Conservation (phyloP, 2,329 filamentous ascomycete genomes). For the Pseudogymnoascus sp. region DNA sequence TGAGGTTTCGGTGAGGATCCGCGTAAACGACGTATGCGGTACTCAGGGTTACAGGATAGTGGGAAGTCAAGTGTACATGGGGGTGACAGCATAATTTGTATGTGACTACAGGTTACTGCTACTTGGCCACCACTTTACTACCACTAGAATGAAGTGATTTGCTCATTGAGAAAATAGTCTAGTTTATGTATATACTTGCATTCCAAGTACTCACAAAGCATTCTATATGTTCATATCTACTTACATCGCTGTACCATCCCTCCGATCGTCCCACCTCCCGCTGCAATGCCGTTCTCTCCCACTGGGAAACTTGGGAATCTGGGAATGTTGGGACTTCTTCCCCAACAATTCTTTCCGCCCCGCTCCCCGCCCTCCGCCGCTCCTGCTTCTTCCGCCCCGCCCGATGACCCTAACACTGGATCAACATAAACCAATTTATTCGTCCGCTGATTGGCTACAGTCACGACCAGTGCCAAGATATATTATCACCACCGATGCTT, state of each 20-base stretch:
- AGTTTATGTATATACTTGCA: not conserved
- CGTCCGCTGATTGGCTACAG: not conserved
- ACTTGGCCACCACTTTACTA: not conserved
- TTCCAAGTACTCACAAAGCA: not conserved
- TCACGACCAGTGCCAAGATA: not conserved
- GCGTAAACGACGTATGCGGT: not conserved
- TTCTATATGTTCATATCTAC: not conserved
- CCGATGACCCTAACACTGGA: not conserved
- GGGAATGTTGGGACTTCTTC: constrained; percentile 7
- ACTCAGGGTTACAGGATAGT: not conserved
- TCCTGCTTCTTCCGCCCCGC: not conserved
- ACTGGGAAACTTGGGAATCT: too few species aligned
- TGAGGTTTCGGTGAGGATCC: constrained; percentile 3
- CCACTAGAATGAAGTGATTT: not conserved
- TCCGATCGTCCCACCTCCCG: not conserved
- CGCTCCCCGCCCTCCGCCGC: not conserved
- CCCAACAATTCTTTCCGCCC: constrained; percentile 4
- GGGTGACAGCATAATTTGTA: not conserved
- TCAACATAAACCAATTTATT: not conserved
- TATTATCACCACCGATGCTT: not conserved
- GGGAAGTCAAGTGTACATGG: not conserved
- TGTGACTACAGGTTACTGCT: not conserved
- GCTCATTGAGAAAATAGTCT: constrained; percentile 1
- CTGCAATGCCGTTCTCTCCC: not conserved
- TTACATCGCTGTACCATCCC: not conserved